Conservation (phyloP, 2,329 filamentous ascomycete genomes). For the Claviceps purpurea region DNA sequence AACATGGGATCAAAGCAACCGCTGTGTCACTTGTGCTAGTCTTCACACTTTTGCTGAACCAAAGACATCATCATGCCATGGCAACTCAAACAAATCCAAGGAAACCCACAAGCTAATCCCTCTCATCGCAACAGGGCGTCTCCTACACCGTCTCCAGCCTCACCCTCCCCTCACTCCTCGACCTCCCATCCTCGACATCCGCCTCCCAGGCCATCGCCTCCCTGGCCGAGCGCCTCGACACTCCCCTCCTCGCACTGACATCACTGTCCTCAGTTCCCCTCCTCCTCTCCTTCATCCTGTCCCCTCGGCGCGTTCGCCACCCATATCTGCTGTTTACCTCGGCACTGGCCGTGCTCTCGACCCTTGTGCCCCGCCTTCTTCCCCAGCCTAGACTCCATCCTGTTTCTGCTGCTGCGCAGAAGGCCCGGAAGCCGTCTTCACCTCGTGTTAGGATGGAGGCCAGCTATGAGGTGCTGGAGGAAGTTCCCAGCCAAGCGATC, state of each 20-base stretch:
- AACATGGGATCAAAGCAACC: too few relatives aligned
- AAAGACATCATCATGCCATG: background rate
- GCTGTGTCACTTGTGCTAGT: too few relatives aligned
- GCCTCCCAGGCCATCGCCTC: slow-evolving; percentile 59
- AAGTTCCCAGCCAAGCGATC: slow-evolving; percentile 34
- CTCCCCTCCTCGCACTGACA: slow-evolving; percentile 54
- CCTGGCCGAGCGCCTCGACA: slow-evolving; percentile 48
- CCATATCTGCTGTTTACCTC: slow-evolving; percentile 85
- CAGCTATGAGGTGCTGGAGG: slow-evolving; percentile 56
- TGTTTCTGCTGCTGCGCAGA: slow-evolving; percentile 13
- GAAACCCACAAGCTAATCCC: slow-evolving; percentile 4
- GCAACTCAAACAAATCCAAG: background rate
- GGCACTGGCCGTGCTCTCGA: slow-evolving; percentile 50
- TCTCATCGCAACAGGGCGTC: slow-evolving; percentile 49
- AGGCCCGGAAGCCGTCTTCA: slow-evolving; percentile 15
- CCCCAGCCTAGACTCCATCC: slow-evolving; percentile 21
- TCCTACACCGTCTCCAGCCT: slow-evolving; percentile 73
- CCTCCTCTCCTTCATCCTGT: slow-evolving; percentile 63
- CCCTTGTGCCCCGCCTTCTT: slow-evolving; percentile 35
- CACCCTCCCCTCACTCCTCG: slow-evolving; percentile 66
- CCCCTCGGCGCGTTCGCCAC: slow-evolving; percentile 62
- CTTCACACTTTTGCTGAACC: background rate
- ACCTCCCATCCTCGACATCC: slow-evolving; percentile 60
- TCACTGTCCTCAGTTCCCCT: slow-evolving; percentile 58
- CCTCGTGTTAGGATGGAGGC: slow-evolving; percentile 45